Conservation (phyloP, 2,329 filamentous ascomycete species). For the Sordariomycetes sp. region DNA sequence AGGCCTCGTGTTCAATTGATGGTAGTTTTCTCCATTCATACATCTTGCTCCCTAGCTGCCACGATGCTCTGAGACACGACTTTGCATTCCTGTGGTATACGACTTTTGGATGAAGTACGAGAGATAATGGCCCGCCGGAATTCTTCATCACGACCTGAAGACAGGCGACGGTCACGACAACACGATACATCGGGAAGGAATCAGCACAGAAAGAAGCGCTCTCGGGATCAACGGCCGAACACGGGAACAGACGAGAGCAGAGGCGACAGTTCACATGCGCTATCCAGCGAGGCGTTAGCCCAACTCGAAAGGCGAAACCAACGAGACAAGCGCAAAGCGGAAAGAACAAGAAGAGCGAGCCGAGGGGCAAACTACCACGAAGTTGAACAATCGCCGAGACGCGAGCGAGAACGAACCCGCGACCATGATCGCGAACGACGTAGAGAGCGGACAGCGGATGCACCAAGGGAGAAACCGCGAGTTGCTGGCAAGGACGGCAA, state of each 20-base stretch:
- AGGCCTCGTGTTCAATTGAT: too few species aligned
- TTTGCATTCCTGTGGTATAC: not conserved
- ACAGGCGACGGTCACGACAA: constrained; percentile 17
- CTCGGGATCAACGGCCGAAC: constrained; percentile 17
- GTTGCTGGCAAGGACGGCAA: constrained; percentile 15
- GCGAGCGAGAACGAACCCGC: constrained; percentile 11
- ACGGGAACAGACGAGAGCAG: constrained; percentile 23
- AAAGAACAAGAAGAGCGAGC: constrained; percentile 27
- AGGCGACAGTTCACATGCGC: constrained; percentile 12
- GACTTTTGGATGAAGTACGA: not conserved
- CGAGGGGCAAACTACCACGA: constrained; percentile 22
- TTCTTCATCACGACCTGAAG: constrained; percentile 19
- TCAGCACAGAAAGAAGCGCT: constrained; percentile 24
- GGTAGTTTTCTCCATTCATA: too few species aligned
- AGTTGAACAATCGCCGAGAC: constrained; percentile 10
- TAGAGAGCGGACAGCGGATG: constrained; percentile 6
- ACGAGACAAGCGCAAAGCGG: constrained; percentile 35
- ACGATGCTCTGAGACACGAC: not conserved
- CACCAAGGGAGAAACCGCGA: constrained; percentile 6
- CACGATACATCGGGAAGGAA: constrained; percentile 20
- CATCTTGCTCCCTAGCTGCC: not conserved
- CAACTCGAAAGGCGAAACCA: constrained; percentile 54
- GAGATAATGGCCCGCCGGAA: constrained; percentile 24
- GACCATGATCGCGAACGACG: constrained; percentile 11
- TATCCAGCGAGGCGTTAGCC: constrained; percentile 50